phyloP scores from a whole-genome alignment of 768 basidiomycete genomes.

The Psilocybe sp. region DNA sequence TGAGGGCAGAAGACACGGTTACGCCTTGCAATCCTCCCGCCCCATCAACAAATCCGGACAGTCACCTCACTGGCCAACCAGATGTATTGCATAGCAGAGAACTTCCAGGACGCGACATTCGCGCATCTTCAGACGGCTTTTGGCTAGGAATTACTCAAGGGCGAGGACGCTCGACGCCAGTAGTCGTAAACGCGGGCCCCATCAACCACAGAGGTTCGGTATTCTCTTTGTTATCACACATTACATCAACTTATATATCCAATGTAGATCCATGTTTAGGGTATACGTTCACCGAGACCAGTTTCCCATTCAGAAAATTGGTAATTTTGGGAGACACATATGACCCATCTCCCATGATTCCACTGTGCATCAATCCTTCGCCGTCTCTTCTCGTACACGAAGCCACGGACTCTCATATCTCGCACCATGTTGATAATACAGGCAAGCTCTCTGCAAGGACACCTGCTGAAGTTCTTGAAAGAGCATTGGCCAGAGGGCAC shows the following conservation, averaged over 20 bases:
- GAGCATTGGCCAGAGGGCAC: slow-evolving; percentile 67
- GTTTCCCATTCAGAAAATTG: slow-evolving; percentile 51
- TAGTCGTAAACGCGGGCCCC: slow-evolving; percentile 70
- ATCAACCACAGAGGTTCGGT: slow-evolving; percentile 71
- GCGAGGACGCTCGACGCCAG: slow-evolving; percentile 35
- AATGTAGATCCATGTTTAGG: slow-evolving; percentile 72
- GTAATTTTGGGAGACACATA: slow-evolving; percentile 79
- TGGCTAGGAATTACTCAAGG: slow-evolving; percentile 57
- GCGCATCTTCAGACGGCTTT: slow-evolving; percentile 50
- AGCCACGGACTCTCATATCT: slow-evolving; percentile 74
- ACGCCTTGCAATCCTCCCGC: slow-evolving; percentile 45
- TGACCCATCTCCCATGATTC: slow-evolving; percentile 58
- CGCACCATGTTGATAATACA: slow-evolving; percentile 44
- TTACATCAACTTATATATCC: not conserved
- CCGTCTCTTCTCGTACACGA: slow-evolving; percentile 82
- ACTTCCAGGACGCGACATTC: slow-evolving; percentile 56
- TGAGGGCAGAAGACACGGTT: slow-evolving; percentile 49
- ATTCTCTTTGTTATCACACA: not conserved
- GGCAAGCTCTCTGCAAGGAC: slow-evolving; percentile 39
- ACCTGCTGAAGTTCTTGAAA: slow-evolving; percentile 39
- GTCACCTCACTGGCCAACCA: slow-evolving; percentile 17
- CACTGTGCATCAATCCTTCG: slow-evolving; percentile 46
- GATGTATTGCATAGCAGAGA: slow-evolving; percentile 63
- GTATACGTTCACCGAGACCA: slow-evolving; percentile 67
- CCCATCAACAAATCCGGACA: slow-evolving; percentile 6